These are phyloP conservation scores for Oryza punctata DNA, from an alignment of 176 grass and related monocot genomes.

Conservation along the genomic window DNA sequence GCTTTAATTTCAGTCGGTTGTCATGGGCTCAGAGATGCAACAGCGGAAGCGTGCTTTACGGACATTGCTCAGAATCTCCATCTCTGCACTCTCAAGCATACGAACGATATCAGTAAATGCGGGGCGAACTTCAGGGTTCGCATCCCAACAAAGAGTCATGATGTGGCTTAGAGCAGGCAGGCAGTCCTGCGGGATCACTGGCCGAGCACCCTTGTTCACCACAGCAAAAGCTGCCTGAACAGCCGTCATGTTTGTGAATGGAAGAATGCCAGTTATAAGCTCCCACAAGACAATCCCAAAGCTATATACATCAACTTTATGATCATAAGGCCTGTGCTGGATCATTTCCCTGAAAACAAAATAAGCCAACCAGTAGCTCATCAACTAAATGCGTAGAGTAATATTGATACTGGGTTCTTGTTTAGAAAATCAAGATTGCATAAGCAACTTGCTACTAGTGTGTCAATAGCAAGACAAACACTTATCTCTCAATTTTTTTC, in stretches of 20 bases:
- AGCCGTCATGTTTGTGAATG: conserved; percentile 92
- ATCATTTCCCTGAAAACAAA: conserved; percentile 89
- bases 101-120: conserved; percentile 84
- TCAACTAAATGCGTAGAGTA: background rate
- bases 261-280: conserved; percentile 95
- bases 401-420: background rate
- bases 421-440: conserved; percentile 22
- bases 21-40: conserved; percentile 91
- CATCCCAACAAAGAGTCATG: conserved; percentile 97
- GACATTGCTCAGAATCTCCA: conserved; percentile 76
- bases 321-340: conserved; percentile 93
- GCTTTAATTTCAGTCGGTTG: conserved; percentile 65
- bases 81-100: conserved; percentile 88
- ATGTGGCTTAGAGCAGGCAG: conserved; percentile 76
- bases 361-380: conserved; percentile 1
- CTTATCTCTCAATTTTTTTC: background rate
- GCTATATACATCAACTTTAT: conserved; percentile 98
- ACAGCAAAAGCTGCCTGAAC: conserved; percentile 98
- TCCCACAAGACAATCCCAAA: conserved; percentile 97
- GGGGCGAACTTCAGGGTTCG: conserved; percentile 82
- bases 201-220: conserved; percentile 86
- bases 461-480: background rate
- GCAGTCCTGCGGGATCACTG: conserved; percentile 80
- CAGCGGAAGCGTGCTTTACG: conserved; percentile 92
- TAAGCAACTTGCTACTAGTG: conserved; percentile 13